phyloP scores from a whole-genome alignment of 2,329 filamentous ascomycete species.

The Rosellinia necatrix region DNA sequence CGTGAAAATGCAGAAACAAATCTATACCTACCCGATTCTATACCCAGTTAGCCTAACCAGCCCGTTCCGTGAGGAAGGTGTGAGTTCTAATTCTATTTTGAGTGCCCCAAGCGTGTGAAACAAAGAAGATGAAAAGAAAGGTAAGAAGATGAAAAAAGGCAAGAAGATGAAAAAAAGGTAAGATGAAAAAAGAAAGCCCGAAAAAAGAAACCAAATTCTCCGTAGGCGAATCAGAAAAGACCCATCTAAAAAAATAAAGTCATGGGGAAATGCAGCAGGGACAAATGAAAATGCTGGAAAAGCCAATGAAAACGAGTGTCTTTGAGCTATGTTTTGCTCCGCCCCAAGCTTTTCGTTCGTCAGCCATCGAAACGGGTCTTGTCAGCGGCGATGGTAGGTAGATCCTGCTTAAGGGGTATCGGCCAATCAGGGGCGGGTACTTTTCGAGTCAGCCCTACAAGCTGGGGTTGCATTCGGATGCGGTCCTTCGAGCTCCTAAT shows the following conservation, averaged over 20 bases:
- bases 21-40: not conserved
- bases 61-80: conserved; percentile 6
- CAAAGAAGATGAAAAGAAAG: not conserved
- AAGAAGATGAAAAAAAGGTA: too few species aligned
- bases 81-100: conserved; percentile 12
- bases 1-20: not conserved
- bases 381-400: not conserved
- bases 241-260: not conserved
- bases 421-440: conserved; percentile 10
- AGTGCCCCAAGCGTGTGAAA: not conserved
- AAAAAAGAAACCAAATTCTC: too few species aligned
- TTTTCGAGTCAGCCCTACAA: conserved; percentile 16
- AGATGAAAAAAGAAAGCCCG: too few species aligned
- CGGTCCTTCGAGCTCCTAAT: not conserved
- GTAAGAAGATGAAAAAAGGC: not conserved
- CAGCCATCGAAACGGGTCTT: not conserved
- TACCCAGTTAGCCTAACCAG: not conserved
- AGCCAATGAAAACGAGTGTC: not conserved
- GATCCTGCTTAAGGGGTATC: conserved; percentile 8
- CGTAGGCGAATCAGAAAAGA: too few species aligned
- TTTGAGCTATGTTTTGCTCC: not conserved
- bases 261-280: not conserved
- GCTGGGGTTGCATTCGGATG: not conserved
- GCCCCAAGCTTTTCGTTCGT: not conserved
- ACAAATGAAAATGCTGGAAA: conserved; percentile 7